A percentile compares a stretch with the other conserved stretches of the same genome.
These are phyloP conservation scores for Yamadazyma epiphylla DNA, from an alignment of 1,139 yeast species.

Conservation along the genomic window DNA sequence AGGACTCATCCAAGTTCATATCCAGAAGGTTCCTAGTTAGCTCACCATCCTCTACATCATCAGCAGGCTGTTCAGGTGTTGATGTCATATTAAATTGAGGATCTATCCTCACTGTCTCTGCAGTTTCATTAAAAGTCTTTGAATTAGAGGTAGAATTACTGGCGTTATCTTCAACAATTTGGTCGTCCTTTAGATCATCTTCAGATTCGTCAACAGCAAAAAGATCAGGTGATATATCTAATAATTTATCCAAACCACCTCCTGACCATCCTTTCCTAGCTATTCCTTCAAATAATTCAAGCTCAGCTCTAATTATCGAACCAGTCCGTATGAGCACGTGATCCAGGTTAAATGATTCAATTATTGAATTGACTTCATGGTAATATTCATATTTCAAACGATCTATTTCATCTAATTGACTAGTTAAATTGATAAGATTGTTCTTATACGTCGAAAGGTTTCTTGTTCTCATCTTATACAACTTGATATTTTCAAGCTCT, in stretches of 20 bases:
- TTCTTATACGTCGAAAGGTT: conserved; percentile 62
- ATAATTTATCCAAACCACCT: conserved; percentile 72
- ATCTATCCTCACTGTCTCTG: background rate
- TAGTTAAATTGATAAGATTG: conserved; percentile 63
- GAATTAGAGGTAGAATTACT: conserved; percentile 1
- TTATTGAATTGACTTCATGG: conserved; percentile 56
- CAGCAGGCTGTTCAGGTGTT: background rate
- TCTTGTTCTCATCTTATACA: conserved; percentile 54
- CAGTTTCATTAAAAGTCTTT: background rate
- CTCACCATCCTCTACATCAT: background rate
- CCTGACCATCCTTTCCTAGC: conserved; percentile 87
- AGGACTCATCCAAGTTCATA: conserved; percentile 22
- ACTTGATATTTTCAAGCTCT: conserved; percentile 53
- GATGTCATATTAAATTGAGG: background rate
- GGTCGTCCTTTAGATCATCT: conserved; percentile 5
- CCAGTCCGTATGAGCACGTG: conserved; percentile 56
- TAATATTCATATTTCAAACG: conserved; percentile 72
- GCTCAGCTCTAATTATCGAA: conserved; percentile 69
- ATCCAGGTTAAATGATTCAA: conserved; percentile 38
- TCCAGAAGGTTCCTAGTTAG: conserved; percentile 1
- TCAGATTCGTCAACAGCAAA: conserved; percentile 28
- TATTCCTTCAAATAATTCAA: conserved; percentile 75
- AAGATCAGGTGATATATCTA: conserved; percentile 52
- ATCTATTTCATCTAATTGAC: conserved; percentile 76
- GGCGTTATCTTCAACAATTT: conserved; percentile 2